Conservation (phyloP, 805 yeast species). For the Metschnikowia lochheadii region DNA sequence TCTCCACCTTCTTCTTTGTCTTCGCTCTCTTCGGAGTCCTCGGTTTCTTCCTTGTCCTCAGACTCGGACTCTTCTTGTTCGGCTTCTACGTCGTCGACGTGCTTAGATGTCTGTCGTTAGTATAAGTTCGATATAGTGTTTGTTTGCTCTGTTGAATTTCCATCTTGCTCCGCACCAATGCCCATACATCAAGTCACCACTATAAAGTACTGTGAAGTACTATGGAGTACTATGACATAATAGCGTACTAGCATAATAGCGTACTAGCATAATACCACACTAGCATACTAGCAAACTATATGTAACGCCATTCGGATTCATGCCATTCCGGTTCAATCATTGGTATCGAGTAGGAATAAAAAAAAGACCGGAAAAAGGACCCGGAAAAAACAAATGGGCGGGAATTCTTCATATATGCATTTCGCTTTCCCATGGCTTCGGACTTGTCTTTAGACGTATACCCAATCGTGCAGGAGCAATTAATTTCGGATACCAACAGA, state of each 20-base stretch:
- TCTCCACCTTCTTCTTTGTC: conserved; percentile 40
- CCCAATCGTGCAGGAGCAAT: background rate
- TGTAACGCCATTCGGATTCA: background rate
- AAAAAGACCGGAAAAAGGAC: background rate
- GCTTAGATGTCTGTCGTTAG: conserved; percentile 11
- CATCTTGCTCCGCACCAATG: background rate
- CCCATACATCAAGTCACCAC: too few species aligned
- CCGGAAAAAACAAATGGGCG: background rate
- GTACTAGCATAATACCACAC: background rate
- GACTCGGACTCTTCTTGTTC: conserved; percentile 6
- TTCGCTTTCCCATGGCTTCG: background rate
- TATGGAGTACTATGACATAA: too few species aligned
- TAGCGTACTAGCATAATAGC: too few species aligned
- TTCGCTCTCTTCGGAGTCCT: conserved; percentile 31
- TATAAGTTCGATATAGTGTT: background rate
- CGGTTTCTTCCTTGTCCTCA: conserved; percentile 24
- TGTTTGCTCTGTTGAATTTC: background rate
- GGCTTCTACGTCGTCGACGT: conserved; percentile 9
- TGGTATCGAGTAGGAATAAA: too few species aligned
- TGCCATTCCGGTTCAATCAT: background rate
- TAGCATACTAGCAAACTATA: background rate
- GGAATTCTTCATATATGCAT: background rate
- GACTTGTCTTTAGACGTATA: background rate
- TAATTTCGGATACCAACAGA: background rate
- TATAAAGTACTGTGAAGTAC: too few species aligned